Base-by-base conservation (phyloP, 352 stramenopile species). In the Thraustochytrium sp. region DNA sequence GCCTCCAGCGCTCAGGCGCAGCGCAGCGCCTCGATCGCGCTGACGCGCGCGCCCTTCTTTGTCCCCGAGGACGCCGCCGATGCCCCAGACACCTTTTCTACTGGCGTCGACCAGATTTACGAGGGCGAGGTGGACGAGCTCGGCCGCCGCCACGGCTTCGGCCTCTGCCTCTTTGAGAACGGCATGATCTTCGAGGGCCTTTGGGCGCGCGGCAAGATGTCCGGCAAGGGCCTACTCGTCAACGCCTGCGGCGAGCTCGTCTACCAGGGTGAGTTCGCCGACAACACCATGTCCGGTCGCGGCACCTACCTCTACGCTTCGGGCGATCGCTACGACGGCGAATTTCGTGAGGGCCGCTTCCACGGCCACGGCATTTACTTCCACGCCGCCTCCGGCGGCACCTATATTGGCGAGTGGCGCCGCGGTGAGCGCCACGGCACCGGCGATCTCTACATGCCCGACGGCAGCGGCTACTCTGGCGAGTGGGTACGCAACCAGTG, bases 151-250 rank as follows among this genome's bases (percentile, higher is more conserved):
- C 68, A 80, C 40, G 68, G 68, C 9, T 51, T 48, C 13, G 68
- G 68, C 3, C 23, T 80, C 26, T 80, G 68, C 40, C 42, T 80
- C 11, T 75, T 80, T 0, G 68, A 55, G 3, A 86, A 91, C 49
- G 88, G 88, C 2, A 74, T 83, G 18, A 85, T 73, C 48, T 92
- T 87, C 82, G 80, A 90, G 78, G 85, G 86, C 18, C 51, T 87
- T 42, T 90, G 88, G 83, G 53, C 38, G n/a, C 36, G 86, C 49
- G 88, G 89, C 77, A 89, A 88, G 54, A 78, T 86, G 51, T 63
- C 74, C 40, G 85, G 87, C n/a, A 86, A 85, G 13, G 89, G 89
- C n/a, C 82, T 84, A 46, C 37, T 88, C 38, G 83, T 88, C 16
- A 84, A 85, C 72, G 26, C 82, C 18, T 63, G 88, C 40, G 86